phyloP scores from a whole-genome alignment of 164 flowering plant species.

The Berberis thunbergii region DNA sequence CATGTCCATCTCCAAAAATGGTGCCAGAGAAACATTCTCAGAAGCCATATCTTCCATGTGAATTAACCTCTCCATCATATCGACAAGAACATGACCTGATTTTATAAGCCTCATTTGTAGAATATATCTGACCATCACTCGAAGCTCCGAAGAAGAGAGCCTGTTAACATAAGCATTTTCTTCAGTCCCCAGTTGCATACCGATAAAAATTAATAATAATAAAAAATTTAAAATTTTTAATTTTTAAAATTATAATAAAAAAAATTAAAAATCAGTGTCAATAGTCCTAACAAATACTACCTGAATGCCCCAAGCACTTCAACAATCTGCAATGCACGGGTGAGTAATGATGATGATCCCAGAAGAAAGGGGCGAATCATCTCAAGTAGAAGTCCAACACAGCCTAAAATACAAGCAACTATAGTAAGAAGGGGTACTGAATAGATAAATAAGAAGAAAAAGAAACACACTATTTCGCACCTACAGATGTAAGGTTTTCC shows the following conservation, averaged over 20 bases:
- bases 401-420: constrained; percentile 45
- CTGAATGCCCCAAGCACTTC: constrained; percentile 95
- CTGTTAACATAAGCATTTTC: constrained; percentile 31
- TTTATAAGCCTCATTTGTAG: constrained; percentile 64
- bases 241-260: no score
- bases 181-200: constrained; percentile 3
- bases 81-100: constrained; percentile 68
- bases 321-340: constrained; percentile 72
- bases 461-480: constrained; percentile 30
- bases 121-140: constrained; percentile 69
- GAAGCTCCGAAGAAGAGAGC: constrained; percentile 81
- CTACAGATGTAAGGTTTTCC: constrained; percentile 92
- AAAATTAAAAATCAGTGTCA: not conserved
- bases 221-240: not conserved
- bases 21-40: constrained; percentile 83
- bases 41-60: constrained; percentile 59
- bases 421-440: constrained; percentile 8
- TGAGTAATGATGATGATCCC: constrained; percentile 74
- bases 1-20: constrained; percentile 92
- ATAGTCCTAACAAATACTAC: constrained; percentile 22
- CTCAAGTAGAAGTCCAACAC: constrained; percentile 89
- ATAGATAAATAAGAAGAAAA: not conserved
- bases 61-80: constrained; percentile 84
- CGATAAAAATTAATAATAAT: not conserved
- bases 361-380: constrained; percentile 72